Percentiles rank a stretch among this genome's conserved stretches.
These are phyloP conservation scores for Salvia splendens DNA, from an alignment of 257 asterid genomes.

Conservation along the genomic window DNA sequence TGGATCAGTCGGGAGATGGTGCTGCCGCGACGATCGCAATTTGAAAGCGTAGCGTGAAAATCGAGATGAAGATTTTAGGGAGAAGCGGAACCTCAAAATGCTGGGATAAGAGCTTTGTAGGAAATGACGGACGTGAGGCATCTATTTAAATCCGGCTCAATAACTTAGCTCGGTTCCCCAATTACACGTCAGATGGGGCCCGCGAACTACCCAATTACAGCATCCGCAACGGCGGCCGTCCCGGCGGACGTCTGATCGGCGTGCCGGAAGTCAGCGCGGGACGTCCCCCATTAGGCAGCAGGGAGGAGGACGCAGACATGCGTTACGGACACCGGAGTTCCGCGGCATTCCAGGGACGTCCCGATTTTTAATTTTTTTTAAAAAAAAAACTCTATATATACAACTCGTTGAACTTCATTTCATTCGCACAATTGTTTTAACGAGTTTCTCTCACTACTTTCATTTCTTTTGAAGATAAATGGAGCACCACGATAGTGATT, in stretches of 20 bases:
- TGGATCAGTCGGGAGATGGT: constrained; percentile 21
- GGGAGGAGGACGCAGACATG: too few species aligned
- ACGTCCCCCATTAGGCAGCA: too few species aligned
- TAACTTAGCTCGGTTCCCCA: constrained; percentile 43
- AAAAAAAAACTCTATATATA: too few species aligned
- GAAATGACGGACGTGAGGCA: constrained; percentile 33
- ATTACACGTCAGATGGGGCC: constrained; percentile 43
- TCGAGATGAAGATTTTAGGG: constrained; percentile 25
- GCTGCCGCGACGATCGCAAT: constrained; percentile 20
- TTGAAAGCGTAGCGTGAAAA: constrained; percentile 21
- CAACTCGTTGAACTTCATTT: too few species aligned
- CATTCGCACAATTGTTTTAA: too few species aligned
- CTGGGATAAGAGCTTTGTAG: constrained; percentile 32
- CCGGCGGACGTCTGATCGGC: constrained; percentile 12
- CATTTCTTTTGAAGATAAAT: too few species aligned
- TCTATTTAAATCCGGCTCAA: constrained; percentile 30
- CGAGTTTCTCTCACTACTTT: too few species aligned
- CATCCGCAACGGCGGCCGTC: too few species aligned
- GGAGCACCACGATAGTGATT: too few species aligned
- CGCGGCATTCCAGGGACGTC: too few species aligned
- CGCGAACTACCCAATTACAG: constrained; percentile 29
- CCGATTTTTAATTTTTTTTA: too few species aligned
- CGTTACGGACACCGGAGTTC: too few species aligned
- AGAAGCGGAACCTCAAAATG: constrained; percentile 23
- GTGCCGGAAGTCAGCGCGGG: constrained; percentile 38